Conservation (phyloP, 2,329 filamentous ascomycete genomes). For the Colletotrichum paranaense region DNA sequence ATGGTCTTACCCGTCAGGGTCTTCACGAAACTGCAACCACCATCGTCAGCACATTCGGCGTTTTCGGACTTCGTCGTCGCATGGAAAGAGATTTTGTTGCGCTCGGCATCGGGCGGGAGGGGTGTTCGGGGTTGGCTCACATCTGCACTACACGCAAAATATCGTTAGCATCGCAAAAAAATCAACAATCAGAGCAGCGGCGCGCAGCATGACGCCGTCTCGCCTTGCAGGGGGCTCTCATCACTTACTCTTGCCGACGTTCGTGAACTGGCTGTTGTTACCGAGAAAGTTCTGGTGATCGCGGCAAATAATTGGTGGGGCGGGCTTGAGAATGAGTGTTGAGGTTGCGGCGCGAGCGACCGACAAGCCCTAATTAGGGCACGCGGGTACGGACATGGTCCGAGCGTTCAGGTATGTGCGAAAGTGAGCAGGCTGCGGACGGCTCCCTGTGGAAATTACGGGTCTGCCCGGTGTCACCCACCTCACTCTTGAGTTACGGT, state of each 20-base stretch:
- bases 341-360: conserved; percentile 12
- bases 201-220: not conserved
- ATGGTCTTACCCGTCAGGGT: conserved; percentile 99
- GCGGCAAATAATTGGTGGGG: conserved; percentile 30
- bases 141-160: conserved; percentile 79
- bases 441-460: conserved; percentile 5
- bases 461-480: not conserved
- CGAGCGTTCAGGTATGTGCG: not conserved
- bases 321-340: conserved; percentile 34
- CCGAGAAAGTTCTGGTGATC: conserved; percentile 42
- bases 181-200: not conserved
- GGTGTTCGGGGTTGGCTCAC: conserved; percentile 65
- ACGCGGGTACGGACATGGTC: conserved; percentile 11
- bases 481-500: not conserved
- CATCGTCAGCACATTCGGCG: conserved; percentile 40
- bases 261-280: conserved; percentile 52
- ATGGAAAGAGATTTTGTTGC: not conserved
- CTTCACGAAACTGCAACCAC: conserved; percentile 90
- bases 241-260: conserved; percentile 70
- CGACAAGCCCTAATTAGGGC: conserved; percentile 35
- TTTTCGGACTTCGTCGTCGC: conserved; percentile 31
- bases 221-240: conserved; percentile 9
- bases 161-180: conserved; percentile 39
- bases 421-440: not conserved
- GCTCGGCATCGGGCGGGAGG: conserved; percentile 29